Conservation (phyloP, 495 filamentous ascomycete genomes). For the Penicillium salamii region DNA sequence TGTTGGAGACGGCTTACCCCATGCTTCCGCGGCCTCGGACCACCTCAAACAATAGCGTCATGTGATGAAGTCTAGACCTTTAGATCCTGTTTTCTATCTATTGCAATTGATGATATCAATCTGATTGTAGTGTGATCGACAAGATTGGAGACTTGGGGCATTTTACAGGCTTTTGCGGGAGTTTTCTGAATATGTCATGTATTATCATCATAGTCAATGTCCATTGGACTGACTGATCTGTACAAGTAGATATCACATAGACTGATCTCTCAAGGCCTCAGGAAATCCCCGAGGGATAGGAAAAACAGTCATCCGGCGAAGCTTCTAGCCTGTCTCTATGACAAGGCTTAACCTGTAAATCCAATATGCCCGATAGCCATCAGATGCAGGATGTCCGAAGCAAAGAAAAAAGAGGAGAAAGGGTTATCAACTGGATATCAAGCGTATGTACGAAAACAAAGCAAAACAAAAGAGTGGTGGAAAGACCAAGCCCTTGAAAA, state of each 20-base stretch:
- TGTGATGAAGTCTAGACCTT: conserved; percentile 9
- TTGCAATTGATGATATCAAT: too few relatives aligned
- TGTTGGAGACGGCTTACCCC: conserved; percentile 3
- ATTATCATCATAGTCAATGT: conserved; percentile 3
- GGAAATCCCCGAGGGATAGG: not conserved
- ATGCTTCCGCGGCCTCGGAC: conserved; percentile 4
- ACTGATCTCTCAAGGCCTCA: not conserved
- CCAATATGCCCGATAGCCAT: not conserved
- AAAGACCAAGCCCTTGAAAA: conserved; percentile 22
- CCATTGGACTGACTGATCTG: conserved; percentile 14
- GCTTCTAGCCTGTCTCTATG: conserved; percentile 9
- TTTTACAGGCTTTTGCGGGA: not conserved
- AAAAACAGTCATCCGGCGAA: not conserved
- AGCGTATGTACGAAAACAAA: conserved; percentile 20
- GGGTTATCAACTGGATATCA: conserved; percentile 36
- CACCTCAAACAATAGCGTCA: conserved; percentile 2
- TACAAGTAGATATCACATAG: conserved; percentile 5
- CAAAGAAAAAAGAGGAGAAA: conserved; percentile 12
- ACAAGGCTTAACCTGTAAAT: conserved; percentile 1
- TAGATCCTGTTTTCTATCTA: not conserved
- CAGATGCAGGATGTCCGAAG: conserved; percentile 7
- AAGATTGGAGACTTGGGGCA: too few relatives aligned
- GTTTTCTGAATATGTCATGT: not conserved
- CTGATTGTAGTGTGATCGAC: too few relatives aligned
- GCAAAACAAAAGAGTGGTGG: conserved; percentile 17